A percentile compares a stretch with the other conserved stretches of the same genome.
phyloP scores from a whole-genome alignment of 2,329 filamentous ascomycete species.

The Pseudogymnoascus sp. region DNA sequence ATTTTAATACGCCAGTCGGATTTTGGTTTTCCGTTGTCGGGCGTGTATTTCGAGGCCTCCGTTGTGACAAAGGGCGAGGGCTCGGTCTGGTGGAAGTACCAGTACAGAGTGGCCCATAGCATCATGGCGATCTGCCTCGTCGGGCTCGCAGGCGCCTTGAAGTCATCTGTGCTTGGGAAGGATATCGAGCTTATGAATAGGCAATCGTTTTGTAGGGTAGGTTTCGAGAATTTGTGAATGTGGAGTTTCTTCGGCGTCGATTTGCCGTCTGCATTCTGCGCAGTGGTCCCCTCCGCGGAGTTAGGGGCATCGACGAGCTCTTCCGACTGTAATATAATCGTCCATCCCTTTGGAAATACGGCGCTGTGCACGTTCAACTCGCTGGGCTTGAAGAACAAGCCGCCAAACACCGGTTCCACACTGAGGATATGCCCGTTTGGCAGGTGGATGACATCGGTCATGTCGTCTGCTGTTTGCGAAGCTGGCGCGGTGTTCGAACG shows the following conservation, averaged over 20 bases:
- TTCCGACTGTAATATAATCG: conserved; percentile 74
- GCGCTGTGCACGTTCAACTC: conserved; percentile 63
- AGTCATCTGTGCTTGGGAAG: conserved; percentile 72
- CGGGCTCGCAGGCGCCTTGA: conserved; percentile 71
- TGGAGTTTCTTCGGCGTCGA: conserved; percentile 32
- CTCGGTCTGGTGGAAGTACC: conserved; percentile 90
- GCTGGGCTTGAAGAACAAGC: conserved; percentile 80
- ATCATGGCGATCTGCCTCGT: conserved; percentile 93
- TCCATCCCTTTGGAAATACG: conserved; percentile 82
- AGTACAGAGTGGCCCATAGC: conserved; percentile 89
- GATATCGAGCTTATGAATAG: conserved; percentile 91
- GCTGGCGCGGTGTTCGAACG: neutral
- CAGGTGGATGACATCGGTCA: conserved; percentile 51
- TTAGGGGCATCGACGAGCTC: conserved; percentile 29
- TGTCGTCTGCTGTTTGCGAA: neutral
- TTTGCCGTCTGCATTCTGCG: conserved; percentile 10
- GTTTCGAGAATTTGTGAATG: conserved; percentile 62
- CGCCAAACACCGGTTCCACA: conserved; percentile 83
- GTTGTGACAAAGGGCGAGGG: conserved; percentile 61
- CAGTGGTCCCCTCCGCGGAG: conserved; percentile 28
- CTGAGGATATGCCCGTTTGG: conserved; percentile 83
- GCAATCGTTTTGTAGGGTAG: conserved; percentile 72
- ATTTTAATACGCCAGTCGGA: conserved; percentile 85
- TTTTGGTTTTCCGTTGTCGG: conserved; percentile 63
- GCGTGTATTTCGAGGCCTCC: conserved; percentile 58